Evolutionary conservation across 306 rosid genomes (phyloP).

Genomic region (Quercus ilex): DNA sequence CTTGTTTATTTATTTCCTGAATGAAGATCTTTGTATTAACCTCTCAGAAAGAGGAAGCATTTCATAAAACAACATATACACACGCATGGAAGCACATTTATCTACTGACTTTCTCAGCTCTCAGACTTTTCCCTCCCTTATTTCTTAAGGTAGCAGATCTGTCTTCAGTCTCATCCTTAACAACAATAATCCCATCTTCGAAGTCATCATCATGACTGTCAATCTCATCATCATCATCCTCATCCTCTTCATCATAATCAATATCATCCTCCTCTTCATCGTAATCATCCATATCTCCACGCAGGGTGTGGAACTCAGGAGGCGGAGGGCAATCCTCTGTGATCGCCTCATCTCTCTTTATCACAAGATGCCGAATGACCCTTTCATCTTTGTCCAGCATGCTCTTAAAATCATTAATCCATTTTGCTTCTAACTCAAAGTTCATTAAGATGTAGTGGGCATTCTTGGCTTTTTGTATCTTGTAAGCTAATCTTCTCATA

Average conservation of each 20-base stretch:
- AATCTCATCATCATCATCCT: conserved; percentile 31
- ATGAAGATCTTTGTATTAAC: too few species aligned
- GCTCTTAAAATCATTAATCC: conserved; percentile 81
- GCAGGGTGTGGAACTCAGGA: conserved; percentile 51
- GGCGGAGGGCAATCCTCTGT: conserved; percentile 96
- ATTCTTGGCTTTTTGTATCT: conserved; percentile 66
- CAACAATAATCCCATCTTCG: conserved; percentile 26
- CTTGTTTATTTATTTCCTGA: too few species aligned
- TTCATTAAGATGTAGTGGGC: conserved; percentile 87
- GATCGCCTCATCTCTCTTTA: conserved; percentile 78
- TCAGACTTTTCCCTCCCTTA: conserved; percentile 15
- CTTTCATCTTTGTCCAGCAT: conserved; percentile 86
- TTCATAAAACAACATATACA: too few species aligned
- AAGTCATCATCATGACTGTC: conserved; percentile 29
- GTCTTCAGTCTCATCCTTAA: conserved; percentile 25
- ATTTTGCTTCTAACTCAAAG: conserved; percentile 79
- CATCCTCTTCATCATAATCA: conserved; percentile 24
- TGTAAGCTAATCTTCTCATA: conserved; percentile 80
- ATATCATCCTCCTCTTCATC: conserved; percentile 41
- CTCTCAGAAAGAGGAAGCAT: too few species aligned
- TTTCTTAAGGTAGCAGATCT: conserved; percentile 4
- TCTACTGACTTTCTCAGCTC: conserved; percentile 33
- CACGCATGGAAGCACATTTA: background rate
- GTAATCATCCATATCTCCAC: conserved; percentile 37
- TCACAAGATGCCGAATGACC: conserved; percentile 79